Conservation (phyloP, 257 asterid genomes). For the Thymus quinquecostatus region DNA sequence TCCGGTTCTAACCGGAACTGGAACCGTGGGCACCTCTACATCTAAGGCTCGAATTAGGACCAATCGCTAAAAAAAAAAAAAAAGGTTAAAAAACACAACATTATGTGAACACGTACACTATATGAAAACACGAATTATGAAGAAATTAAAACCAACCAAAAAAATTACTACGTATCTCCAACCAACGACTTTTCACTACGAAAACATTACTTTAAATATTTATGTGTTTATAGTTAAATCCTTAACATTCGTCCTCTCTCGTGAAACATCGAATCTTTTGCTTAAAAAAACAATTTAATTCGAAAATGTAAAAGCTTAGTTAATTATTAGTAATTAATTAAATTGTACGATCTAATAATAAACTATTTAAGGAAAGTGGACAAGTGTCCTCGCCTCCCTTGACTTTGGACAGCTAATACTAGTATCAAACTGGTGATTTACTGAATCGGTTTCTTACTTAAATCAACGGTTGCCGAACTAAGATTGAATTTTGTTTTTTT, state of each 20-base stretch:
- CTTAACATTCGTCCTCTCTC: constrained; percentile 49
- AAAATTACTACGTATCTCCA: neutral
- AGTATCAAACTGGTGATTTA: constrained; percentile 36
- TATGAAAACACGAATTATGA: constrained; percentile 1
- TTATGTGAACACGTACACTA: constrained; percentile 1
- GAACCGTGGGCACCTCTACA: neutral
- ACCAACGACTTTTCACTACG: constrained; percentile 11
- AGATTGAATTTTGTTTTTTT: constrained; percentile 25
- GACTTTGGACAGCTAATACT: constrained; percentile 47
- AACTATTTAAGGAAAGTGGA: constrained; percentile 36
- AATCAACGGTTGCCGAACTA: constrained; percentile 63
- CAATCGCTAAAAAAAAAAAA: constrained; percentile 7
- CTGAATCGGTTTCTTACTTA: constrained; percentile 24
- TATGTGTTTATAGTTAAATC: constrained; percentile 21
- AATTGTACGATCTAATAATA: constrained; percentile 31
- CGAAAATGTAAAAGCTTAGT: constrained; percentile 33
- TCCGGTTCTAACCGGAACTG: too few species aligned
- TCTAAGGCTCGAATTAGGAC: constrained; percentile 22
- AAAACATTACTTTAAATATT: constrained; percentile 12
- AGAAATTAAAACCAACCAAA: neutral
- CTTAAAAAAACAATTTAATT: constrained; percentile 23
- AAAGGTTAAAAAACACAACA: neutral
- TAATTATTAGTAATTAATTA: constrained; percentile 13
- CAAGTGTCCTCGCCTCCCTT: constrained; percentile 57
- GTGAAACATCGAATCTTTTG: constrained; percentile 55